Percentiles rank a stretch among this genome's conserved stretches.
Conservation (phyloP, 1,284 basidiomycete genomes). For the Tilletia caries region DNA sequence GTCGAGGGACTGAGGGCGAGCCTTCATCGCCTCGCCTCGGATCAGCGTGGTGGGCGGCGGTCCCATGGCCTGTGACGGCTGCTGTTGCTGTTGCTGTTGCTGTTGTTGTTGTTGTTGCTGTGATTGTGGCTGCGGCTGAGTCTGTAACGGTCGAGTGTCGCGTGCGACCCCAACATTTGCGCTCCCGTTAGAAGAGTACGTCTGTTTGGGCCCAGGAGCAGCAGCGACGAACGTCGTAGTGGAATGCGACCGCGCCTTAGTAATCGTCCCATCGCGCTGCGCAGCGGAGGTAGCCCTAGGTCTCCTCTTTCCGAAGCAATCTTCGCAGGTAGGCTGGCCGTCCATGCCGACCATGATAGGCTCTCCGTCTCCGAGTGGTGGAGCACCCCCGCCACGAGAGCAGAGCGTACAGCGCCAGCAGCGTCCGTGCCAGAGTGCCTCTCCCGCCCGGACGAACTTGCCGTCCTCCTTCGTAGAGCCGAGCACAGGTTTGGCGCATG, state of each 20-base stretch:
- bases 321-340: slow-evolving; percentile 33
- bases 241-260: not conserved
- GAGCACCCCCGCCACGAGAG: slow-evolving; percentile 7
- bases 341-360: slow-evolving; percentile 38
- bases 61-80: not conserved
- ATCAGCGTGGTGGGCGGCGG: not conserved
- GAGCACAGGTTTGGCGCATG: slow-evolving; percentile 28
- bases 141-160: not conserved
- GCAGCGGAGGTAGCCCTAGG: not conserved
- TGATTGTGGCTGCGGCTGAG: too few species aligned
- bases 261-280: not conserved
- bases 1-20: slow-evolving; percentile 11
- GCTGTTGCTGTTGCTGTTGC: too few species aligned
- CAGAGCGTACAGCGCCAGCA: slow-evolving; percentile 40
- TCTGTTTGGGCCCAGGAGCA: not conserved
- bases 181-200: too few species aligned
- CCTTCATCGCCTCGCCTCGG: slow-evolving; percentile 18
- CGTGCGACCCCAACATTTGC: not conserved
- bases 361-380: slow-evolving; percentile 17
- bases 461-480: slow-evolving; percentile 43
- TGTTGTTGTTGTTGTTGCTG: too few species aligned
- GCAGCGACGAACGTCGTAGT: not conserved
- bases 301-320: slow-evolving; percentile 31
- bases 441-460: slow-evolving; percentile 31
- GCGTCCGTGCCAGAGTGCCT: slow-evolving; percentile 33